Conservation (phyloP, 257 asterid species). For the Ligustrum vulgare region DNA sequence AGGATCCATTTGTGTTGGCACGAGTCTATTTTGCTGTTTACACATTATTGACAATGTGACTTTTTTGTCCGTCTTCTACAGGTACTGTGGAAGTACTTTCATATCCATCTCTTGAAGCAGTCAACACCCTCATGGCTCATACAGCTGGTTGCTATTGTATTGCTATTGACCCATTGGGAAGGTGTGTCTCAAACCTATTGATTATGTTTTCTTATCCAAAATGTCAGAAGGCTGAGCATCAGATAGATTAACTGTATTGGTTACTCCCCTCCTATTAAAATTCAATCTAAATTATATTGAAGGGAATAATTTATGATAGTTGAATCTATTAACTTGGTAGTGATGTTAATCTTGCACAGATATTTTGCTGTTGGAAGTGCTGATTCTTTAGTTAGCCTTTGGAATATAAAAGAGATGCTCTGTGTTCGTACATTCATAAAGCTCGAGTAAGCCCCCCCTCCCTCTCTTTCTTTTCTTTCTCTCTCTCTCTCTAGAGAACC, state of each 20-base stretch:
- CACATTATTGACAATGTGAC: slow-evolving; percentile 11
- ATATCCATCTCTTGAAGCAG: slow-evolving; percentile 77
- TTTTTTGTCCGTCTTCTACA: slow-evolving; percentile 23
- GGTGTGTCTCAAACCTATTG: slow-evolving; percentile 44
- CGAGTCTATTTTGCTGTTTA: slow-evolving; percentile 12
- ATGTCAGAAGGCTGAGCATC: not conserved
- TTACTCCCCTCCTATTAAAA: slow-evolving; percentile 6
- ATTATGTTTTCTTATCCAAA: slow-evolving; percentile 6
- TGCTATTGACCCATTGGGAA: slow-evolving; percentile 93
- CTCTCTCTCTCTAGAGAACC: not conserved
- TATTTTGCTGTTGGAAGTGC: slow-evolving; percentile 99
- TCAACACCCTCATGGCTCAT: slow-evolving; percentile 90
- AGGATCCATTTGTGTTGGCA: slow-evolving; percentile 9
- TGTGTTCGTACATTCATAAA: slow-evolving; percentile 90
- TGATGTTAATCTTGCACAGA: slow-evolving; percentile 37
- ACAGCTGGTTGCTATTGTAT: slow-evolving; percentile 99
- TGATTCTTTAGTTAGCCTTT: slow-evolving; percentile 91
- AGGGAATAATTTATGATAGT: not conserved
- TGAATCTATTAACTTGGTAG: slow-evolving; percentile 9
- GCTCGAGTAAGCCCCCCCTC: slow-evolving; percentile 62
- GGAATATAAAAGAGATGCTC: slow-evolving; percentile 96
- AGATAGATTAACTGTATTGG: slow-evolving; percentile 6
- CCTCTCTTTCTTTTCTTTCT: too few species aligned
- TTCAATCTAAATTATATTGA: not conserved
- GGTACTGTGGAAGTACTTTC: slow-evolving; percentile 97